Conservation (phyloP, 345 rosid genomes). For the Eucalyptus virginea region DNA sequence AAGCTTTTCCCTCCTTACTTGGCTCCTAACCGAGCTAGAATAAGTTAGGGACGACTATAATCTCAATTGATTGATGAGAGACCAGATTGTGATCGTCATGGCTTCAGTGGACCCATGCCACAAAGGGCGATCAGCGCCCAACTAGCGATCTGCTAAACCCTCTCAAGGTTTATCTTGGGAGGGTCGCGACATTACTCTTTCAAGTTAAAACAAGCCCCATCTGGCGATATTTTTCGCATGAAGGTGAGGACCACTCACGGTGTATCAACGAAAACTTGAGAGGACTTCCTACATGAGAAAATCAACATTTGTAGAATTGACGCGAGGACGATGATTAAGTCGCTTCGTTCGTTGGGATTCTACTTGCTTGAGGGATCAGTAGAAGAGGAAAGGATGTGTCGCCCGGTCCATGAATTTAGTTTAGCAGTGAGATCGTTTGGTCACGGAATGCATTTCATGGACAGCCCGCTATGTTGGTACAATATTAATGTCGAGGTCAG, state of each 20-base stretch:
- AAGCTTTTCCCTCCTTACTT: not conserved
- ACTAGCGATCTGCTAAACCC: not conserved
- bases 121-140: no score
- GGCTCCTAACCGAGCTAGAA: not conserved
- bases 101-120: no score
- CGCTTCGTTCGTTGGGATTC: not conserved
- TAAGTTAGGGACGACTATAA: not conserved
- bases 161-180: not conserved
- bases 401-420: not conserved
- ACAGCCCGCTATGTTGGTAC: not conserved
- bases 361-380: not conserved
- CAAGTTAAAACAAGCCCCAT: not conserved
- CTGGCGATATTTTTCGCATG: not conserved
- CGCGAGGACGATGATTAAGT: accelerated
- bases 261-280: not conserved
- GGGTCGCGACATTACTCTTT: not conserved
- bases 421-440: not conserved
- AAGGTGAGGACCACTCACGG: not conserved
- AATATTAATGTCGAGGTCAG: not conserved
- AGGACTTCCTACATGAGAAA: not conserved
- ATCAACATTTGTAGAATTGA: not conserved
- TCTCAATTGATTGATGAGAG: not conserved
- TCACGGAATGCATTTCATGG: not conserved
- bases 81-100: accelerated
- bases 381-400: not conserved